Percentiles rank a stretch among this genome's conserved stretches.
These are phyloP conservation scores for Verticillium isaacii DNA, from an alignment of 2,329 filamentous ascomycete species.

Conservation along the genomic window DNA sequence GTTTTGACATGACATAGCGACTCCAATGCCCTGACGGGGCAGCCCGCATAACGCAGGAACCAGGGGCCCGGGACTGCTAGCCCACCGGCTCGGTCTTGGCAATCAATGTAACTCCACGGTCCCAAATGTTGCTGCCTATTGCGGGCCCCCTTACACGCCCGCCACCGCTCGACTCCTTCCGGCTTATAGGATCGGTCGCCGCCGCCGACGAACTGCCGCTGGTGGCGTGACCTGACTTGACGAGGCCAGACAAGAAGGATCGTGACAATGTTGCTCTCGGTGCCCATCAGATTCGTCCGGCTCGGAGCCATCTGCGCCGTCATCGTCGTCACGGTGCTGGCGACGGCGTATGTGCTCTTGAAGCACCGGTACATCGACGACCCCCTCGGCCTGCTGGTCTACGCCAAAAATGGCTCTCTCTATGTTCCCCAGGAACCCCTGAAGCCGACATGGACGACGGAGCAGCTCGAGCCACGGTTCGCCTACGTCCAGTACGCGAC, in stretches of 20 bases:
- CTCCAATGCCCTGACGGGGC: too few relatives aligned
- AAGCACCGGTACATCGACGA: background rate
- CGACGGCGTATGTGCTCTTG: background rate
- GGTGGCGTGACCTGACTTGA: background rate
- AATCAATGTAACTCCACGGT: background rate
- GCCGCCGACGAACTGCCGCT: background rate
- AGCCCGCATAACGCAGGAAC: background rate
- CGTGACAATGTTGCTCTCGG: background rate
- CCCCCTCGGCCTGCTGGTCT: background rate
- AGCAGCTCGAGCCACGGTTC: conserved; percentile 21
- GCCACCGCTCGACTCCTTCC: too few relatives aligned
- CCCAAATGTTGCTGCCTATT: background rate
- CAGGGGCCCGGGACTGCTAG: background rate
- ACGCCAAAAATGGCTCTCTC: background rate
- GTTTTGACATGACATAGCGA: too few relatives aligned
- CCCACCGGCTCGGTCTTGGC: background rate
- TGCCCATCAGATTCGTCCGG: background rate
- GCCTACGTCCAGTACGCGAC: conserved; percentile 48
- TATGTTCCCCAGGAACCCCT: background rate
- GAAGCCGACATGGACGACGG: background rate
- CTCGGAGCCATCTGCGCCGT: background rate
- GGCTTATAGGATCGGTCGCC: background rate
- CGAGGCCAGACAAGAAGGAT: too few relatives aligned
- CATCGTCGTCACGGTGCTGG: conserved; percentile 1
- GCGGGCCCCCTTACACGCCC: background rate